Percentiles rank a stretch among this genome's conserved stretches.
These are phyloP conservation scores for Pyronema omphalodes DNA, from an alignment of 495 filamentous ascomycete genomes.

Conservation along the genomic window DNA sequence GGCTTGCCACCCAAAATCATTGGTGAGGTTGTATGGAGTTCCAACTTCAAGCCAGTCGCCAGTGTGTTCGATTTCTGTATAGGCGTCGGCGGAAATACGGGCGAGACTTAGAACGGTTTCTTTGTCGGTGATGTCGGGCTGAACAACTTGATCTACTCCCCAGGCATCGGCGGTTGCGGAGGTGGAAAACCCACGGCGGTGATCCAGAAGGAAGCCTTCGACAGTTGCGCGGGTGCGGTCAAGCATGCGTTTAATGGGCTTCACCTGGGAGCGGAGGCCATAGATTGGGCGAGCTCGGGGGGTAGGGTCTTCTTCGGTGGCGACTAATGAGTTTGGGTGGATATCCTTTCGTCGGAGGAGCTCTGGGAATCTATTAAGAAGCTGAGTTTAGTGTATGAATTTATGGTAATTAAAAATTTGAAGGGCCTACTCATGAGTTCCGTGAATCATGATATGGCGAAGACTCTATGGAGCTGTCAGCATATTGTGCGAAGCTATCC, in stretches of 20 bases:
- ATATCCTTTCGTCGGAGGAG: constrained; percentile 63
- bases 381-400: not conserved
- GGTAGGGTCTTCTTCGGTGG: constrained; percentile 40
- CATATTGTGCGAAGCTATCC: not conserved
- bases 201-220: constrained; percentile 50
- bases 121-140: constrained; percentile 74
- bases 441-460: constrained; percentile 82
- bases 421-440: constrained; percentile 31
- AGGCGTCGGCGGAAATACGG: constrained; percentile 73
- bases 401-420: not conserved
- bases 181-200: constrained; percentile 41
- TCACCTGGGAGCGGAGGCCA: constrained; percentile 37
- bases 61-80: constrained; percentile 49
- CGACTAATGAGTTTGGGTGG: constrained; percentile 43
- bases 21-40: constrained; percentile 60
- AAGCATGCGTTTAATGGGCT: constrained; percentile 58
- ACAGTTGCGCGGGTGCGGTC: constrained; percentile 60
- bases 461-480: constrained; percentile 26
- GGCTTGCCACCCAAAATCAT: constrained; percentile 71
- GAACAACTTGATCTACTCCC: constrained; percentile 60
- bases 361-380: constrained; percentile 40
- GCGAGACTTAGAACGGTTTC: constrained; percentile 68
- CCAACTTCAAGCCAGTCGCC: constrained; percentile 74
- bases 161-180: constrained; percentile 45
- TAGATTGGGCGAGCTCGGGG: constrained; percentile 15